Conservation (phyloP, 805 yeast species). For the Yarrowia phangngaensis region DNA sequence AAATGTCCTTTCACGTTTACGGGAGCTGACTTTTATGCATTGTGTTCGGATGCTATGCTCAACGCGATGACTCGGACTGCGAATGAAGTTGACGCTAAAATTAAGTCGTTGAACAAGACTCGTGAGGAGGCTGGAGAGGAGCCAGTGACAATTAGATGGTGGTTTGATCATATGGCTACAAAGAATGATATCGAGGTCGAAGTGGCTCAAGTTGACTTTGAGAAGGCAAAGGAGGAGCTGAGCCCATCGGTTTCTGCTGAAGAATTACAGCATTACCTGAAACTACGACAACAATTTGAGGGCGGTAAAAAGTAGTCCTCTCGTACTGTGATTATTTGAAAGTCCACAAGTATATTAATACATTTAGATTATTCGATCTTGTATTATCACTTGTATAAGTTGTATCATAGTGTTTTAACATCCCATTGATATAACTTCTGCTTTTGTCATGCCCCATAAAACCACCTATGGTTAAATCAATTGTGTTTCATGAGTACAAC, state of each 20-base stretch:
- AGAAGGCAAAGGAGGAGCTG: conserved; percentile 66
- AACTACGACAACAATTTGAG: conserved; percentile 78
- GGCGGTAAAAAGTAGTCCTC: conserved; percentile 40
- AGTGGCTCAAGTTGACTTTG: conserved; percentile 70
- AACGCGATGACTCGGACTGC: conserved; percentile 95
- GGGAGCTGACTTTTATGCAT: conserved; percentile 96
- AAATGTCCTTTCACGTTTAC: conserved; percentile 86
- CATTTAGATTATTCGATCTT: background rate
- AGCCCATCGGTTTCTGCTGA: conserved; percentile 84
- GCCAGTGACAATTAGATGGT: conserved; percentile 66
- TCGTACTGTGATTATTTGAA: background rate
- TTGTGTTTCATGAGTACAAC: no score
- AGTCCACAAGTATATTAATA: background rate
- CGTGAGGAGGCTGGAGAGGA: conserved; percentile 35
- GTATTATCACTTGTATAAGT: no score
- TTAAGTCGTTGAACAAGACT: conserved; percentile 48
- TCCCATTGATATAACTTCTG: no score
- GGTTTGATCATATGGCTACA: conserved; percentile 82
- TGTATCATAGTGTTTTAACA: no score
- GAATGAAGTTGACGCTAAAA: conserved; percentile 62
- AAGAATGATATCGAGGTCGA: conserved; percentile 61
- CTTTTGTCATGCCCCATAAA: no score
- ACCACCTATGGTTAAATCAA: no score
- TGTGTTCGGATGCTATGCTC: conserved; percentile 92
- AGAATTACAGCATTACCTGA: conserved; percentile 75